Conservation (phyloP, 73 alveolate genomes). For the Paramecium caudatum region DNA sequence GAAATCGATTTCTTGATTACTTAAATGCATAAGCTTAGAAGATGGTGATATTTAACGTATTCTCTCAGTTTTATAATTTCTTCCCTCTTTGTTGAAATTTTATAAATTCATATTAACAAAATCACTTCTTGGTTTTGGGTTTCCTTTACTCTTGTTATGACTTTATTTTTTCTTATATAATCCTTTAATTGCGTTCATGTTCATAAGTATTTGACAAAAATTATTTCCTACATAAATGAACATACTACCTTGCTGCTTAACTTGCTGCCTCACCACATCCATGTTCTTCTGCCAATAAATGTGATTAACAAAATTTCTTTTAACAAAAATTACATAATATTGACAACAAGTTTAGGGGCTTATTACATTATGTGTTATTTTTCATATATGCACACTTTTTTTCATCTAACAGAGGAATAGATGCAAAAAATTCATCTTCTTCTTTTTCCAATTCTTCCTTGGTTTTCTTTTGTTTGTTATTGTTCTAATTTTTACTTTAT, state of each 20-base stretch:
- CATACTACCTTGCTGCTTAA: conserved; percentile 37
- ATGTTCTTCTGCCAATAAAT: conserved; percentile 80
- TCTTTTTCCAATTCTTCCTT: conserved; percentile 5
- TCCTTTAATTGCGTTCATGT: too few relatives aligned
- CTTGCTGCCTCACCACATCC: conserved; percentile 82
- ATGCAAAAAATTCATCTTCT: conserved; percentile 66
- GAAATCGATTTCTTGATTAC: conserved; percentile 45
- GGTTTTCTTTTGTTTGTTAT: conserved; percentile 51
- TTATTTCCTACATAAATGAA: neutral
- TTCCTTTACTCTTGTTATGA: neutral
- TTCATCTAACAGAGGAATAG: conserved; percentile 13
- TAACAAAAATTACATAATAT: conserved; percentile 73
- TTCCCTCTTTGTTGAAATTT: neutral
- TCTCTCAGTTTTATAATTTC: conserved; percentile 29
- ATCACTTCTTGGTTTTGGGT: neutral
- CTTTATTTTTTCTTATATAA: too few relatives aligned
- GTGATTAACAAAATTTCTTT: conserved; percentile 71
- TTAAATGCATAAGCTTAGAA: neutral
- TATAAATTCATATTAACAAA: conserved; percentile 14
- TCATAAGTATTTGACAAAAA: neutral
- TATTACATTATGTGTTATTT: conserved; percentile 38
- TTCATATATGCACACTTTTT: conserved; percentile 1
- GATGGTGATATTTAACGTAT: conserved; percentile 49
- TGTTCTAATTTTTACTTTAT: conserved; percentile 29
- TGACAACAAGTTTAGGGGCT: conserved; percentile 16